Evolutionary conservation across 805 yeast genomes (phyloP).

Genomic region (Ogataea ramenticola): DNA sequence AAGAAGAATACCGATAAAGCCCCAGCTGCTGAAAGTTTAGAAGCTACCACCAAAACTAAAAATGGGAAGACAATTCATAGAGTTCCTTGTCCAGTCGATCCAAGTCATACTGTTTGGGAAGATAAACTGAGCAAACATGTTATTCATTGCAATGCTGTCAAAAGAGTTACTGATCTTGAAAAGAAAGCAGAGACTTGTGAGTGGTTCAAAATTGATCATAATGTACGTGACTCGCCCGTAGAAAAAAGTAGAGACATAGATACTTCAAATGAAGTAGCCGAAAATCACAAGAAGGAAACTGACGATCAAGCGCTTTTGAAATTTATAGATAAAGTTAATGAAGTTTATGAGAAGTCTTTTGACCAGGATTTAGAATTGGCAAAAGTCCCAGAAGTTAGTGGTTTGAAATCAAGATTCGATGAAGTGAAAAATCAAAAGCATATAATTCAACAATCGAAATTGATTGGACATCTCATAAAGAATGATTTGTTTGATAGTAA

Average conservation of each 20-base stretch:
- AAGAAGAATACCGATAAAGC: too few relatives aligned
- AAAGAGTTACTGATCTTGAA: slow-evolving; percentile 22
- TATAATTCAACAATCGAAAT: slow-evolving; percentile 73
- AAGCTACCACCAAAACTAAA: slow-evolving; percentile 17
- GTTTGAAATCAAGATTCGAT: slow-evolving; percentile 36
- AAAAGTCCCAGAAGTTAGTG: slow-evolving; percentile 9
- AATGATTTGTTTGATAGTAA: slow-evolving; percentile 29
- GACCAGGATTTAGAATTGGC: not conserved
- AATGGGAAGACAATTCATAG: slow-evolving; percentile 30
- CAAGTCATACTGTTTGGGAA: slow-evolving; percentile 66
- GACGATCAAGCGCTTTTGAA: slow-evolving; percentile 15
- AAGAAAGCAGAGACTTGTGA: slow-evolving; percentile 19
- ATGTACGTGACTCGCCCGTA: slow-evolving; percentile 20
- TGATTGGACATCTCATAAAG: slow-evolving; percentile 58
- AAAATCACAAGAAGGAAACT: too few relatives aligned
- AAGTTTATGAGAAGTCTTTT: slow-evolving; percentile 7
- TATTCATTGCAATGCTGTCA: slow-evolving; percentile 49
- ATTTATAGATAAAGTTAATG: not conserved
- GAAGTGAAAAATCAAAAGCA: slow-evolving; percentile 61
- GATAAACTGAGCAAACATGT: slow-evolving; percentile 49
- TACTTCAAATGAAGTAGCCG: slow-evolving; percentile 1
- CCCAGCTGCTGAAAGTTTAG: not conserved
- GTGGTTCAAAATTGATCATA: slow-evolving; percentile 48
- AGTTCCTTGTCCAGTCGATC: slow-evolving; percentile 72
- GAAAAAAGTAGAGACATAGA: slow-evolving; percentile 5